Base-by-base conservation (phyloP, 306 rosid species). In the Sicyos baderoa region DNA sequence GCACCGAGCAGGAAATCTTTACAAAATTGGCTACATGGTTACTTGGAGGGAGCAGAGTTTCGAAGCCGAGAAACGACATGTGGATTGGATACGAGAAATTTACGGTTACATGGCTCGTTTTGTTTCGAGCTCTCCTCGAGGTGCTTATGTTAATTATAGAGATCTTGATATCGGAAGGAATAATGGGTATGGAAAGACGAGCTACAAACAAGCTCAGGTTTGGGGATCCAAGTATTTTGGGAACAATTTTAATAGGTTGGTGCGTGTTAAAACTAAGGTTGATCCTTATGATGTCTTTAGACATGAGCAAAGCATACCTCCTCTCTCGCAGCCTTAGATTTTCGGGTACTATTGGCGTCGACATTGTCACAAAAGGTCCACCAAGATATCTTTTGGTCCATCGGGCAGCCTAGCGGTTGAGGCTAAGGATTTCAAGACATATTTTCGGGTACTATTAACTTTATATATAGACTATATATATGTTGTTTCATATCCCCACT, bases 221-320 rank as follows among this genome's bases (percentile, higher is more conserved):
- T 91, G 94, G 96, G 97, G 97, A 0, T 65, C 66, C 2, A 85
- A 78, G 82, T 91, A 91, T 65, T 91, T 86, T 79, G 87, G 84
- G 71, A 79, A 83, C 71, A 88, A 91, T 57, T 91, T 91, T 67
- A 52, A 82, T 35, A 87, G 82, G 71, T 73, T 87, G 78, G 87
- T 84, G 48, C 76, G 70, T 35, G 76, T 91, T 3, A 91, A 91
- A 74, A 84, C 88, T 18, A 82, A 57, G 72, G 83, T 85, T 18
- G 97, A 91, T 82, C 94, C 96, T 11, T 83, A 79, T 17, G 85
- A 91, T 48, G 84, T 91, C 77, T 91, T 91, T 72, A 81, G 91
- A 69, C 86, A 91, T 60, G 97, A 91, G 53, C 96, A 91, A 58
- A 91, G 97, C 64, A 91, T 91, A 22, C 97, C 97, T 4, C 2